Base-by-base conservation (phyloP, 129 eudicot species). In the Flaveria sonorensis region DNA sequence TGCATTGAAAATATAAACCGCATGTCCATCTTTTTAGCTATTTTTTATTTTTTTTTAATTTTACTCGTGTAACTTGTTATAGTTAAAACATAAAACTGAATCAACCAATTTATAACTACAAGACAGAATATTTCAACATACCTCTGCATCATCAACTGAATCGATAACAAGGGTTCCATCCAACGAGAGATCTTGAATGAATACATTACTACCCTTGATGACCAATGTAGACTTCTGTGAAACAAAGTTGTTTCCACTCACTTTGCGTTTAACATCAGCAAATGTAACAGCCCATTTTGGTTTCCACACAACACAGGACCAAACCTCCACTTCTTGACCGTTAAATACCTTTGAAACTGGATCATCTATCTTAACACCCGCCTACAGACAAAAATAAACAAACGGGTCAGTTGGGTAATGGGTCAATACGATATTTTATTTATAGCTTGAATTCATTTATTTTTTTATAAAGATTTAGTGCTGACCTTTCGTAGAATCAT, bases 251-350 rank as follows among this genome's bases (percentile, higher is more conserved):
- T 26, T 87, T 79, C 92, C 93, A 1, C 51, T 57, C 20, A 91
- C 83, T 85, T 94, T 91, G 59, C 81, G 83, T 85, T 80, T 91
- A 18, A 94, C 71, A 47, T 91, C 97, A 36, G 93, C 75, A 74
- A 87, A 94, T 50, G 97, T 91, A 18, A 87, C 81, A 1, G 90
- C 97, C 97, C 98, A 94, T 72, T 86, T 87, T 30, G 98, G 98
- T 68, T 89, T 85, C 98, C 98, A 94, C 48, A 83, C 85, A 51
- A 91, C 74, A 60, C 92, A 88, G 3, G 97, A 78, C 96, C 96
- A 94, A 67, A 91, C 96, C 42, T 94, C 96, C 65, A 94, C 98
- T 81, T 89, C 96, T 84, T 94, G 98, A 57, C 93, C 96, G 42
- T 94, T 94, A 73, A 87, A 91, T 63, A 85, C 83, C 26, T 74